phyloP scores from a whole-genome alignment of 352 stramenopile genomes.

The Phytophthora sojae region DNA sequence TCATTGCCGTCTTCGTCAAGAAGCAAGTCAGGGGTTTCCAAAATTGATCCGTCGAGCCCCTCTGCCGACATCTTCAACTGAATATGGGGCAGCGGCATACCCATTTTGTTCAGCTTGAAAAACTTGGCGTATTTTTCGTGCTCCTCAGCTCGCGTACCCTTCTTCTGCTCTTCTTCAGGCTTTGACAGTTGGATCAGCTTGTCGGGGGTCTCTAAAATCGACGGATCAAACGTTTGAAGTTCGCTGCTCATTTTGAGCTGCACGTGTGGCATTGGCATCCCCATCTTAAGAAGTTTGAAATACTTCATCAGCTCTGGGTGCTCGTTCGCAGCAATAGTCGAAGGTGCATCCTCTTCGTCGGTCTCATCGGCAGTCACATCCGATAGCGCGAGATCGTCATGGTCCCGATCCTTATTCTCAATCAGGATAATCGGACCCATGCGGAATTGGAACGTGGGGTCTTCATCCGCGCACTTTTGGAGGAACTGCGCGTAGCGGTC shows the following conservation, averaged over 20 bases:
- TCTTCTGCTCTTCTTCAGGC: slow-evolving; percentile 52
- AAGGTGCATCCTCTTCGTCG: slow-evolving; percentile 60
- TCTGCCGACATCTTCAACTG: slow-evolving; percentile 95
- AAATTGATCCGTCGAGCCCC: slow-evolving; percentile 87
- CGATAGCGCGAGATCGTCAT: slow-evolving; percentile 62
- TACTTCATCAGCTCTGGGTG: slow-evolving; percentile 79
- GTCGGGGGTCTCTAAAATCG: slow-evolving; percentile 73
- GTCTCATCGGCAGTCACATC: slow-evolving; percentile 71
- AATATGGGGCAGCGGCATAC: slow-evolving; percentile 93
- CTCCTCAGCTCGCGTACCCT: slow-evolving; percentile 62
- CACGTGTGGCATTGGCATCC: slow-evolving; percentile 75
- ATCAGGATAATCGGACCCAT: slow-evolving; percentile 84
- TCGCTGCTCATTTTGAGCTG: slow-evolving; percentile 78
- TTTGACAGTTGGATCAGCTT: slow-evolving; percentile 92
- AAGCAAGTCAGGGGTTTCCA: slow-evolving; percentile 79
- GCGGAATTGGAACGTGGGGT: slow-evolving; percentile 70
- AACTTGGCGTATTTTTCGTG: slow-evolving; percentile 89
- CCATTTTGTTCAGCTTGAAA: slow-evolving; percentile 97
- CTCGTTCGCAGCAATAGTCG: slow-evolving; percentile 55
- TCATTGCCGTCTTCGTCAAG: slow-evolving; percentile 73
- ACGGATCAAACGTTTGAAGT: slow-evolving; percentile 55
- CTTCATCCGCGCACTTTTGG: slow-evolving; percentile 71
- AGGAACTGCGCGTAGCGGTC: slow-evolving; percentile 83
- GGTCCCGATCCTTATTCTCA: slow-evolving; percentile 66
- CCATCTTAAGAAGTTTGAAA: slow-evolving; percentile 86